Conservation (phyloP, 208 protist species). For the Acanthamoeba royreba region DNA sequence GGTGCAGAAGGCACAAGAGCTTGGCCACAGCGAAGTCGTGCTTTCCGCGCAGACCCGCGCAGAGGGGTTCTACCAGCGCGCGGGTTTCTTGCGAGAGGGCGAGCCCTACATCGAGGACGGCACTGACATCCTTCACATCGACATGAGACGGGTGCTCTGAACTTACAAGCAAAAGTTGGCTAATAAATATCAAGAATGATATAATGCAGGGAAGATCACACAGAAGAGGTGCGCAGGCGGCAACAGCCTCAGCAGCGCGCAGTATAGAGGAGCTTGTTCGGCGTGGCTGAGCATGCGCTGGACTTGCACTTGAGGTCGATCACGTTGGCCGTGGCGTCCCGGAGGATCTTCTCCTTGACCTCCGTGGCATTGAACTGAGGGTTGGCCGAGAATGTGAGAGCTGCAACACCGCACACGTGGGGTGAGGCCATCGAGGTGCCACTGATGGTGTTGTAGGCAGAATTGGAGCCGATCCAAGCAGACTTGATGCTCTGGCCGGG, state of each 20-base stretch:
- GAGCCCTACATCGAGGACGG: neutral
- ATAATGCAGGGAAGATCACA: too few relatives aligned
- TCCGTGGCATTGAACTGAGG: neutral
- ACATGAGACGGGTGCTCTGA: neutral
- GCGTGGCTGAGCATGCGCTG: neutral
- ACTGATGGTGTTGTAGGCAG: slow-evolving; percentile 4
- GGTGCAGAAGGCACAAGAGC: neutral
- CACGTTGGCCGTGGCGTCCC: neutral
- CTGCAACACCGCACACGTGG: slow-evolving; percentile 51
- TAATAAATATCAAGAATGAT: too few relatives aligned
- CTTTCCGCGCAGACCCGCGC: neutral
- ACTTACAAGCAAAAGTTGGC: too few relatives aligned
- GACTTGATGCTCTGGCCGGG: slow-evolving; percentile 42
- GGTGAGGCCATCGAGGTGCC: slow-evolving; percentile 54
- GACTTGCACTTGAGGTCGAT: neutral
- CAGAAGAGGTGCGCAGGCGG: too few relatives aligned
- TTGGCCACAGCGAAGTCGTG: neutral
- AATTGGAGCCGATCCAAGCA: slow-evolving; percentile 31
- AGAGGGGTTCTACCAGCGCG: neutral
- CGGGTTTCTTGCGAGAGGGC: neutral
- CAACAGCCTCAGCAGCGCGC: neutral
- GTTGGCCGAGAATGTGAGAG: slow-evolving; percentile 15
- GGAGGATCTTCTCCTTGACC: neutral
- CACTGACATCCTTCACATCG: neutral
- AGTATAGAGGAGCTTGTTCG: slow-evolving; percentile 45